A percentile compares a stretch with the other conserved stretches of the same genome.
phyloP scores from a whole-genome alignment of 2,329 filamentous ascomycete genomes.

The Apiospora marii region DNA sequence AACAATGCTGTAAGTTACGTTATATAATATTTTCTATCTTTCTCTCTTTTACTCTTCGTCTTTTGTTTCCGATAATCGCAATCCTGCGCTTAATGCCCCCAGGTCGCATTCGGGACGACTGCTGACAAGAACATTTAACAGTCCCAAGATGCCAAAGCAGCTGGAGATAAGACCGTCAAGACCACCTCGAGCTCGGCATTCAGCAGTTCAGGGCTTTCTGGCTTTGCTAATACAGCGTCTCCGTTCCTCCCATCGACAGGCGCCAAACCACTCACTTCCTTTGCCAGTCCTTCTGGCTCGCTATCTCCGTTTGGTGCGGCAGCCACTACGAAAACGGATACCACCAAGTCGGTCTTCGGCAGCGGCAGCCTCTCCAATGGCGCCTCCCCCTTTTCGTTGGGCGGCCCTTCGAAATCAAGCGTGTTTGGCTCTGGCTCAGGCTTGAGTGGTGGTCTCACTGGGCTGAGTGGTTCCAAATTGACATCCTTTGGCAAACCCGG shows the following conservation, averaged over 20 bases:
- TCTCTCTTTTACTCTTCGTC: background rate
- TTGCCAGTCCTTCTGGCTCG: constrained; percentile 56
- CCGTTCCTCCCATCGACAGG: constrained; percentile 40
- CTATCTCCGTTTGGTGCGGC: constrained; percentile 46
- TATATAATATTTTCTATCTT: background rate
- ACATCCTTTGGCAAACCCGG: constrained; percentile 76
- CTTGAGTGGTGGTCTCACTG: constrained; percentile 40
- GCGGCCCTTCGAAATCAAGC: constrained; percentile 42
- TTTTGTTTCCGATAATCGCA: constrained; percentile 16
- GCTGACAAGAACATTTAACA: constrained; percentile 34
- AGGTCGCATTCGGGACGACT: background rate
- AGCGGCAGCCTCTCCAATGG: constrained; percentile 42
- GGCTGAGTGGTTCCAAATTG: constrained; percentile 56
- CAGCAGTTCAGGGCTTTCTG: constrained; percentile 61
- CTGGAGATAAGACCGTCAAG: constrained; percentile 29
- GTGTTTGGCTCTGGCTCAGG: constrained; percentile 59
- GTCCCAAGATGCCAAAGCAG: constrained; percentile 26
- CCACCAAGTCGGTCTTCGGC: constrained; percentile 58
- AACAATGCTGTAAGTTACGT: constrained; percentile 43
- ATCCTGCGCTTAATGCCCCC: constrained; percentile 25
- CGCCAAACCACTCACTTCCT: constrained; percentile 45
- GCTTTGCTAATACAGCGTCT: constrained; percentile 71
- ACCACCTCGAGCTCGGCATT: constrained; percentile 68
- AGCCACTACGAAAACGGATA: constrained; percentile 45
- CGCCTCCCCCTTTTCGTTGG: constrained; percentile 40